phyloP scores from a whole-genome alignment of 2,329 filamentous ascomycete genomes.

The Chaetomium globosum region DNA sequence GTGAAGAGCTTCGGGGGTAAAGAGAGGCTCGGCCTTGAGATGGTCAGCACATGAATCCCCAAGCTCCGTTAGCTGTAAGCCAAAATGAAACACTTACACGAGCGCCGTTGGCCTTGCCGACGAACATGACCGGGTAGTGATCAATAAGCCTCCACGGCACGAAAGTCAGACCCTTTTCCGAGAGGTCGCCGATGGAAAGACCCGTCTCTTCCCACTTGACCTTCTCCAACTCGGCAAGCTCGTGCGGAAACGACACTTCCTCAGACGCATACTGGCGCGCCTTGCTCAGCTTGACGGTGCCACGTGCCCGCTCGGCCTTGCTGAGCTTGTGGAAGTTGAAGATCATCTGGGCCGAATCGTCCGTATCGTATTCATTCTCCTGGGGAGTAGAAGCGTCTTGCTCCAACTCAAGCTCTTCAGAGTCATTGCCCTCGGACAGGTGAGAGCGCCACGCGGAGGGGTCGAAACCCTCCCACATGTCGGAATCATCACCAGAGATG shows the following conservation, averaged over 20 bases:
- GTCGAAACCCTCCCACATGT: slow-evolving; percentile 30
- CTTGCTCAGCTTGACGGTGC: slow-evolving; percentile 30
- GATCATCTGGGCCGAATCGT: slow-evolving; percentile 30
- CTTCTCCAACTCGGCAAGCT: slow-evolving; percentile 25
- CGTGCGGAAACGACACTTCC: slow-evolving; percentile 7
- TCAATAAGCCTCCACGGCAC: slow-evolving; percentile 57
- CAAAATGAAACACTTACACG: slow-evolving; percentile 36
- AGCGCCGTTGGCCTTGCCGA: slow-evolving; percentile 56
- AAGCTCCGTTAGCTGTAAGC: not conserved
- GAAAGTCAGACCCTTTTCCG: slow-evolving; percentile 43
- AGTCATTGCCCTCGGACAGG: not conserved
- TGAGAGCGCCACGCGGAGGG: slow-evolving; percentile 27
- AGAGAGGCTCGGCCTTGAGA: slow-evolving; percentile 51
- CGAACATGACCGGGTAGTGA: slow-evolving; percentile 62
- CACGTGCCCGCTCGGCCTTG: slow-evolving; percentile 9
- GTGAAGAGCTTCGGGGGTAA: slow-evolving; percentile 59
- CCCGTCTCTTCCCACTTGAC: slow-evolving; percentile 30
- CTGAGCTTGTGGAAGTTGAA: slow-evolving; percentile 29
- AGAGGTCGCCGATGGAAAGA: slow-evolving; percentile 38
- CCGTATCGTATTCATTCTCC: slow-evolving; percentile 13
- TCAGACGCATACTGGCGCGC: slow-evolving; percentile 28
- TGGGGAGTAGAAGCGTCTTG: not conserved
- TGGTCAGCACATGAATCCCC: slow-evolving; percentile 12
- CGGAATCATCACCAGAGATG: slow-evolving; percentile 19
- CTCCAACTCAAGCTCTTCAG: not conserved